These are phyloP conservation scores for Megacollybia marginata DNA, from an alignment of 768 basidiomycete species.

Conservation along the genomic window DNA sequence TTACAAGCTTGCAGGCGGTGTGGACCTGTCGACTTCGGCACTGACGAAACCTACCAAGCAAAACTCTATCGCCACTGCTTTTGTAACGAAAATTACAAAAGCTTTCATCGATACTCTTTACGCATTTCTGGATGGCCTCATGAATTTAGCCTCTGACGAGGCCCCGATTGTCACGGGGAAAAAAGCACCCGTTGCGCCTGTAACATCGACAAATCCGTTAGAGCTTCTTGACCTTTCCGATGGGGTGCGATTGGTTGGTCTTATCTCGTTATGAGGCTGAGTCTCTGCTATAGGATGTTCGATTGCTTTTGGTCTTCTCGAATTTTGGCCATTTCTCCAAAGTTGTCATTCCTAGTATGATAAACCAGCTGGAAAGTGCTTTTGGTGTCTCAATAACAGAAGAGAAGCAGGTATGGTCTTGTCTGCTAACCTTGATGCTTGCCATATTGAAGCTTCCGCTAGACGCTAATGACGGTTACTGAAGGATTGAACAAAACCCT, in stretches of 20 bases:
- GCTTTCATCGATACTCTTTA: constrained; percentile 84
- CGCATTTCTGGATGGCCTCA: constrained; percentile 79
- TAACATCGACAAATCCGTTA: constrained; percentile 36
- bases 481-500: constrained; percentile 82
- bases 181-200: constrained; percentile 21
- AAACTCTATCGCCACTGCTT: constrained; percentile 52
- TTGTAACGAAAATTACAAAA: constrained; percentile 68
- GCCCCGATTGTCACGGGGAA: constrained; percentile 38
- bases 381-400: constrained; percentile 65
- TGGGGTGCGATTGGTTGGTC: constrained; percentile 34
- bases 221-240: constrained; percentile 57
- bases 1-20: constrained; percentile 75
- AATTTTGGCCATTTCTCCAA: constrained; percentile 77
- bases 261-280: constrained; percentile 1
- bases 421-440: too few relatives aligned
- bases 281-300: constrained; percentile 56
- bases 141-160: constrained; percentile 71
- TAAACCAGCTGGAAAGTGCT: constrained; percentile 69
- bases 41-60: constrained; percentile 50
- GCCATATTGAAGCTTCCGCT: not conserved
- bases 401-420: constrained; percentile 54
- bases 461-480: constrained; percentile 74
- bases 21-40: constrained; percentile 46
- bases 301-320: constrained; percentile 81
- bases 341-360: constrained; percentile 68